Conservation (phyloP, 495 filamentous ascomycete species). For the Xanthoparmelia taractica region DNA sequence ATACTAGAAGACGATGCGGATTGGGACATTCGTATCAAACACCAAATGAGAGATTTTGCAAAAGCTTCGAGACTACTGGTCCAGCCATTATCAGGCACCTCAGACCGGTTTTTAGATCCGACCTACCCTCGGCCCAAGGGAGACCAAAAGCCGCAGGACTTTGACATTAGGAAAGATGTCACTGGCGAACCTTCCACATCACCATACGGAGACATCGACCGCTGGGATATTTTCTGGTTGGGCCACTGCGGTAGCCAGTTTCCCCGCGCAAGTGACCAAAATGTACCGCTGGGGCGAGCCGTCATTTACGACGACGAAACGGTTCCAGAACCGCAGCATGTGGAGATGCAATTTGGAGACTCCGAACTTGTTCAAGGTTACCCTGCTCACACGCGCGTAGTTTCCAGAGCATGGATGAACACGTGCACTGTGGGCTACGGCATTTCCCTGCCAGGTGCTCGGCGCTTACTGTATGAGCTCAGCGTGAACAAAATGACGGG, state of each 20-base stretch:
- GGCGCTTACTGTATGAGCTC: constrained; percentile 3
- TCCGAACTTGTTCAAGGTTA: neutral
- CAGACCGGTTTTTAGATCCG: constrained; percentile 21
- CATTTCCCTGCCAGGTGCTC: neutral
- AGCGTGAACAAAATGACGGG: constrained; percentile 1
- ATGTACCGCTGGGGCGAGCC: neutral
- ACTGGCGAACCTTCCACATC: constrained; percentile 1
- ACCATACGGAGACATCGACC: neutral
- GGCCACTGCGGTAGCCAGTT: neutral
- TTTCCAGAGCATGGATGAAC: neutral
- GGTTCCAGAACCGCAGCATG: neutral
- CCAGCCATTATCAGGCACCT: constrained; percentile 26
- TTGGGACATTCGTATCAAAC: constrained; percentile 38
- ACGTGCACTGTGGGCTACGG: neutral
- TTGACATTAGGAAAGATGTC: constrained; percentile 6
- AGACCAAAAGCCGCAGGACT: constrained; percentile 1
- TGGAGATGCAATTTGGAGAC: neutral
- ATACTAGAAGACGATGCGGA: constrained; percentile 44
- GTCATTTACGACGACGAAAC: neutral
- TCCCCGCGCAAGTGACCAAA: neutral
- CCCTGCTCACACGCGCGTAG: neutral
- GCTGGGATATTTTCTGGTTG: neutral
- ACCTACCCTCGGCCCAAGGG: constrained; percentile 17
- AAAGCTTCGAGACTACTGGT: constrained; percentile 10
- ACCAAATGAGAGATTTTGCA: constrained; percentile 22